Conservation (phyloP, 169 alveolate genomes). For the Hepatocystis sp. region DNA sequence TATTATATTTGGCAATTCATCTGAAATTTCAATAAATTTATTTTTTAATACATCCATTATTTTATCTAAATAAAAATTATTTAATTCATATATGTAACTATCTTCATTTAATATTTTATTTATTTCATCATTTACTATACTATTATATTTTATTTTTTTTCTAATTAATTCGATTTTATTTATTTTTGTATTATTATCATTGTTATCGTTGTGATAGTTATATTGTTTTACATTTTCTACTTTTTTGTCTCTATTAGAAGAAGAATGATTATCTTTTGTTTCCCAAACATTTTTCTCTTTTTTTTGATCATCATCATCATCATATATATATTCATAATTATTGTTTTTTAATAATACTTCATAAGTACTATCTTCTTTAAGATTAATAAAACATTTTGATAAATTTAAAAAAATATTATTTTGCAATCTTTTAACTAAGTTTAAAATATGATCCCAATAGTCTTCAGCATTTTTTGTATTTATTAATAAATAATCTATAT, state of each 20-base stretch:
- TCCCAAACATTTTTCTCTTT: background rate
- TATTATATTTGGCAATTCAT: constrained; percentile 30
- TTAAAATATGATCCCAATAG: constrained; percentile 36
- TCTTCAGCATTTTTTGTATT: constrained; percentile 56
- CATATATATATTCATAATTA: background rate
- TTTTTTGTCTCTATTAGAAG: too few relatives aligned
- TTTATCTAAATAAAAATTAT: constrained; percentile 34
- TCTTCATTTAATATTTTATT: constrained; percentile 17
- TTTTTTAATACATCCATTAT: constrained; percentile 53
- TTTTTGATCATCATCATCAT: background rate
- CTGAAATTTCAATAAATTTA: constrained; percentile 58
- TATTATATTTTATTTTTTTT: constrained; percentile 35
- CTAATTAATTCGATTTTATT: constrained; percentile 38
- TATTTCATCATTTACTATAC: constrained; percentile 35
- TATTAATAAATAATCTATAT: constrained; percentile 29
- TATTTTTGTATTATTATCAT: background rate
- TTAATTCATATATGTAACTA: constrained; percentile 9
- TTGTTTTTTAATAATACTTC: background rate
- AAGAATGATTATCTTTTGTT: background rate
- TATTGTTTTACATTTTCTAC: too few relatives aligned
- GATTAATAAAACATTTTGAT: constrained; percentile 59
- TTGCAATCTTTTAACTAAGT: constrained; percentile 16
- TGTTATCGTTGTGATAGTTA: background rate
- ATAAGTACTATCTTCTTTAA: constrained; percentile 10
- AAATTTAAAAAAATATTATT: constrained; percentile 23